These are phyloP conservation scores for Parachaetomium inaequale DNA, from an alignment of 495 filamentous ascomycete species.

Conservation along the genomic window DNA sequence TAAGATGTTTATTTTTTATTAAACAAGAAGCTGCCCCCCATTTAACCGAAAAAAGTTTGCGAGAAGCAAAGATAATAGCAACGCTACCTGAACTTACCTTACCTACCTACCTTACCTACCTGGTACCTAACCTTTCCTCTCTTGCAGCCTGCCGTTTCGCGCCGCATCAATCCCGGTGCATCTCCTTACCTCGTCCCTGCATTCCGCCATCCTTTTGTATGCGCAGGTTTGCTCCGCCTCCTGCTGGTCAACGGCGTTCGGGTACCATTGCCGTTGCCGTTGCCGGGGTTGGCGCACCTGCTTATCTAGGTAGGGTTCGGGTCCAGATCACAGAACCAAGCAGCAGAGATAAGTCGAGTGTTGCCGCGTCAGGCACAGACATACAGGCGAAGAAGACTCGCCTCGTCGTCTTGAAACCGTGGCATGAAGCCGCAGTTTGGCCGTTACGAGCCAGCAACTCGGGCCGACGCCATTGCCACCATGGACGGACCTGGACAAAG, in stretches of 20 bases:
- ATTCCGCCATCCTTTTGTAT: background rate
- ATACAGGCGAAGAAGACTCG: background rate
- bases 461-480: background rate
- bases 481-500: conserved; percentile 5
- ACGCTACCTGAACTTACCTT: conserved; percentile 9
- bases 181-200: background rate
- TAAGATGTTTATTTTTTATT: conserved; percentile 29
- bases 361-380: background rate
- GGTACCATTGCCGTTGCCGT: conserved; percentile 11
- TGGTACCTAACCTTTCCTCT: background rate
- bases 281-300: background rate
- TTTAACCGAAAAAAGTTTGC: conserved; percentile 33
- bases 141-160: background rate
- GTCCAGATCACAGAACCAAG: background rate
- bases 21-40: conserved; percentile 19
- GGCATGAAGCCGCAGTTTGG: background rate
- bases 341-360: background rate
- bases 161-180: background rate
- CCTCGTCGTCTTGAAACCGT: background rate
- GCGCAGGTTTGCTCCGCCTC: background rate
- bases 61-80: conserved; percentile 5
- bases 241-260: background rate
- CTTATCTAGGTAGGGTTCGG: background rate
- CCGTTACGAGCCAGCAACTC: background rate
- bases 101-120: background rate